Base-by-base conservation (phyloP, 768 basidiomycete genomes). In the Leccinum sublutescens region DNA sequence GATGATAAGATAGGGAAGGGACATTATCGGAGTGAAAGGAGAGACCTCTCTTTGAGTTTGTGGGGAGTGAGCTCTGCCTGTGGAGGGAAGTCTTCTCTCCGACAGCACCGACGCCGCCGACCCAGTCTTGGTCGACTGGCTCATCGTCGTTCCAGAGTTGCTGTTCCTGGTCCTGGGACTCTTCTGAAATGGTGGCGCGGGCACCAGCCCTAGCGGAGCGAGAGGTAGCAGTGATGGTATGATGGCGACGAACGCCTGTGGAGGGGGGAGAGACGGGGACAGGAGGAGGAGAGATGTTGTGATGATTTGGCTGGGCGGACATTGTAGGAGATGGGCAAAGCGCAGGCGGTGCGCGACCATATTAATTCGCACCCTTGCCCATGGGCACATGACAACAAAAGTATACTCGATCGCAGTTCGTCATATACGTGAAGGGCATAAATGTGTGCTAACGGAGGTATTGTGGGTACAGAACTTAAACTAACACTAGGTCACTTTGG, bases 31-130 rank as follows among this genome's bases (percentile, higher is more conserved):
- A 21, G 5, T 45, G 12, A 34, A 51, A 17, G 50, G 54, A 71
- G 79, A 60, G 66, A 89, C 91, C 85, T 68, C 87, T 82, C 77
- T 88, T 87, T 67, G 91, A 92, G 69, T 82, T 84, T 53, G 91
- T 89, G 1, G 91, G 91, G 57, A 93, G 80, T 23, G 91, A 93
- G 58, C 84, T 84, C 75, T 93, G 91, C 52, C 91, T 80, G 71
- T 92, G 91, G 57, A 93, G 79, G 43, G 84, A 85, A 8, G 85
- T 82, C 74, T 91, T 91, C 74, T 92, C 91, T 52, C 90, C 91
- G 27, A 92, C 91, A 49, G 88, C 89, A 43, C 91, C 91, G 54
- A 91, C 85, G 23, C 86, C 85, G 34, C 88, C 88, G 31, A 87
- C 85, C 90, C 90, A 90, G 69, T 91, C 89, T 58, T 89, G 81